A percentile compares a stretch with the other conserved stretches of the same genome.
These are phyloP conservation scores for Annona cherimola DNA, from an alignment of 164 flowering plant species.

Conservation along the genomic window DNA sequence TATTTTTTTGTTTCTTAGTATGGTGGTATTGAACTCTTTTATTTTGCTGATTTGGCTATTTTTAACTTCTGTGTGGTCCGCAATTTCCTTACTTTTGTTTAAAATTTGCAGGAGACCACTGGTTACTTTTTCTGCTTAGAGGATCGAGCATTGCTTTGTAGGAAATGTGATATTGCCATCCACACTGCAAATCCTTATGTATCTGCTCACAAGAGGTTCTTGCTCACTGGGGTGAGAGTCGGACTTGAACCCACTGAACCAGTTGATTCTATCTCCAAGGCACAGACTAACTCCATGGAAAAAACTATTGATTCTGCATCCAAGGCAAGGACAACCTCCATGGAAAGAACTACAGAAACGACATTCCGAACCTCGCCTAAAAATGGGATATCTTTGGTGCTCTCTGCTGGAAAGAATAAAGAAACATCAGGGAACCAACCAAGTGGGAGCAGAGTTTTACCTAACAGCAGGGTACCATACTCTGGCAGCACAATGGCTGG, in stretches of 20 bases:
- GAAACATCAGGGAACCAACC: constrained; percentile 24
- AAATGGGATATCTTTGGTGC: constrained; percentile 22
- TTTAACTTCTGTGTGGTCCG: background rate
- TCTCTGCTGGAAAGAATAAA: constrained; percentile 17
- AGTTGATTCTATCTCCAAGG: constrained; percentile 34
- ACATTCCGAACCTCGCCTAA: background rate
- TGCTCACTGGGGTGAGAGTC: constrained; percentile 89
- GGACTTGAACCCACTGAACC: constrained; percentile 57
- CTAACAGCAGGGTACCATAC: constrained; percentile 26
- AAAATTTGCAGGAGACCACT: constrained; percentile 50
- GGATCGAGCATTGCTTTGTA: constrained; percentile 87
- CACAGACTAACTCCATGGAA: constrained; percentile 31
- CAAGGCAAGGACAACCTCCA: constrained; percentile 2
- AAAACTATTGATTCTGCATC: constrained; percentile 19
- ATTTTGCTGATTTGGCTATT: background rate
- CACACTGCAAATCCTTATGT: constrained; percentile 70
- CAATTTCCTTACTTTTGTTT: background rate
- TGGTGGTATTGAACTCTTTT: background rate
- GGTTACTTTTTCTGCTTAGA: constrained; percentile 93
- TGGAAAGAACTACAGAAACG: background rate
- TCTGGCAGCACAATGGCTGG: constrained; percentile 38
- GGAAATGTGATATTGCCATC: constrained; percentile 82
- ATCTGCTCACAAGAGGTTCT: constrained; percentile 72
- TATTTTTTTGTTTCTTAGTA: background rate
- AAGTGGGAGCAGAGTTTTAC: constrained; percentile 26